phyloP scores from a whole-genome alignment of 2,329 filamentous ascomycete species.

The Diaporthe nobilis region DNA sequence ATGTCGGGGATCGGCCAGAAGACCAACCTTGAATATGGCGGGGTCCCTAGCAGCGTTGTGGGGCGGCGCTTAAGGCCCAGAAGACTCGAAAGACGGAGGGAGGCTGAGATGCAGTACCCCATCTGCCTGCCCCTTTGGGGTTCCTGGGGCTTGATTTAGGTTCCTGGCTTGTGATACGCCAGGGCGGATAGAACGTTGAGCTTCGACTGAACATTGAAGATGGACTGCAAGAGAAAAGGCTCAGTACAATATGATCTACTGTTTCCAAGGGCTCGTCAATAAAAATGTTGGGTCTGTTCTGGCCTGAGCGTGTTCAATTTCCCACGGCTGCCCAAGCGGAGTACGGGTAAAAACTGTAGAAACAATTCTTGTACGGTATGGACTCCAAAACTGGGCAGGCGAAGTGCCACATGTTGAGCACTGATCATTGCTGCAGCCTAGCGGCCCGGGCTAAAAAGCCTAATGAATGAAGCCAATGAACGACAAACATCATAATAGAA shows the following conservation, averaged over 20 bases:
- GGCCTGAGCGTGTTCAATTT: constrained; percentile 15
- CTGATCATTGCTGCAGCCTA: constrained; percentile 16
- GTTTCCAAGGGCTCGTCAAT: not conserved
- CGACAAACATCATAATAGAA: not conserved
- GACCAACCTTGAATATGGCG: constrained; percentile 9
- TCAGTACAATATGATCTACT: not conserved
- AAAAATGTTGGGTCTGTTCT: not conserved
- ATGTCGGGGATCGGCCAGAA: constrained; percentile 9
- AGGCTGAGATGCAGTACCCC: not conserved
- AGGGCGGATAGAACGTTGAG: not conserved
- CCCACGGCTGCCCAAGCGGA: constrained; percentile 40
- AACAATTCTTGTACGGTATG: not conserved
- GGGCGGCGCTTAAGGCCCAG: constrained; percentile 25
- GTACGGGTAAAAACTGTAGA: not conserved
- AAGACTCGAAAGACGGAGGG: not conserved
- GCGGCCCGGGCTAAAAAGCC: constrained; percentile 18
- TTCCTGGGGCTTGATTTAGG: not conserved
- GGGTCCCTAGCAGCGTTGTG: constrained; percentile 1
- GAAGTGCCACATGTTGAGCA: constrained; percentile 3
- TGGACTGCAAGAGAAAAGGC: not conserved
- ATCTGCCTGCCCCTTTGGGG: not conserved
- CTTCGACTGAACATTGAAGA: not conserved
- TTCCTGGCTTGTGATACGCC: constrained; percentile 23
- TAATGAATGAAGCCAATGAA: not conserved
- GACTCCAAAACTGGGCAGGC: constrained; percentile 6